A percentile compares a stretch with the other conserved stretches of the same genome.
phyloP scores from a whole-genome alignment of 257 asterid genomes.

The Nemophila menziesii region DNA sequence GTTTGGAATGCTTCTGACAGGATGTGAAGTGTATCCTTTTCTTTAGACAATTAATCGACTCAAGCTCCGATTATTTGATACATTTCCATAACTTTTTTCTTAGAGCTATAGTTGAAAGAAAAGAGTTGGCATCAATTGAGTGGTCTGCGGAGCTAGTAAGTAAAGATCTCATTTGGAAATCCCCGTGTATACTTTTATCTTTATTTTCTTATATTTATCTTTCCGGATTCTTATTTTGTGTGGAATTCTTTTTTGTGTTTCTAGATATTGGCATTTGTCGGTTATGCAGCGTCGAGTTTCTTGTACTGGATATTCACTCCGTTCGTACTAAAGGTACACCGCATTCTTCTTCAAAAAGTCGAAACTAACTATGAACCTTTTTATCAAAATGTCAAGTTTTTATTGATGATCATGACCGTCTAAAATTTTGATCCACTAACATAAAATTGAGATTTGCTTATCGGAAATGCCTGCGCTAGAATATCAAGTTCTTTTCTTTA shows the following conservation, averaged over 20 bases:
- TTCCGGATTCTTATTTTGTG: no score
- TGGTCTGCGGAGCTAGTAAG: constrained; percentile 60
- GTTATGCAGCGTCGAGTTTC: constrained; percentile 38
- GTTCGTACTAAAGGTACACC: constrained; percentile 36
- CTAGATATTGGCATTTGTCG: constrained; percentile 40
- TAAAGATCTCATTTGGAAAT: no score
- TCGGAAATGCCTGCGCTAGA: no score
- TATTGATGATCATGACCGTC: no score
- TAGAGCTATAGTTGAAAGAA: constrained; percentile 45
- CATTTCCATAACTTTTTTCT: constrained; percentile 19
- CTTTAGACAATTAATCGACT: neutral
- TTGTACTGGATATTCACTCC: constrained; percentile 41
- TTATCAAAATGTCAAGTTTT: no score
- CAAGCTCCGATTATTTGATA: neutral
- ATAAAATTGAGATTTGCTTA: no score
- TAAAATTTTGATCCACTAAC: no score
- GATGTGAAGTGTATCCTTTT: constrained; percentile 59
- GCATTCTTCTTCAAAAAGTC: no score
- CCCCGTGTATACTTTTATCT: no score
- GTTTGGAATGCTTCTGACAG: constrained; percentile 57
- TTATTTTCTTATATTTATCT: no score
- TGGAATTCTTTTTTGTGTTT: constrained; percentile 3
- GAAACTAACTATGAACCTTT: no score
- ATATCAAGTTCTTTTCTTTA: no score
- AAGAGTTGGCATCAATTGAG: constrained; percentile 30